Conservation (phyloP, 2,329 filamentous ascomycete species). For the Pseudogymnoascus sp. region DNA sequence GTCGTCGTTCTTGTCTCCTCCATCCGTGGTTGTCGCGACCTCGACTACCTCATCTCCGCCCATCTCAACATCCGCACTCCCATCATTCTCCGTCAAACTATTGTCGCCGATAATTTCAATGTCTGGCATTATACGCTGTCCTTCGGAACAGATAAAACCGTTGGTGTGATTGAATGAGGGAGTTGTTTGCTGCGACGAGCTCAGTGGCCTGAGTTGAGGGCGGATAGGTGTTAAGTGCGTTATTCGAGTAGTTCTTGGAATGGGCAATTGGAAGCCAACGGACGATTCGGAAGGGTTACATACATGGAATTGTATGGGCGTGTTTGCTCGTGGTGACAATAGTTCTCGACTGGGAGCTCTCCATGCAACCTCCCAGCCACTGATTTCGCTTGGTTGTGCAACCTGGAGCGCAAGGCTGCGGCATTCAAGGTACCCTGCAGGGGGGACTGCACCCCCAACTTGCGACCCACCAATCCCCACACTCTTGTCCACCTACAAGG, state of each 20-base stretch:
- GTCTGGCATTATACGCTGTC: conserved; percentile 18
- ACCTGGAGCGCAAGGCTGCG: not conserved
- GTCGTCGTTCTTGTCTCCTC: conserved; percentile 13
- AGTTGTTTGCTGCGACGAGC: not conserved
- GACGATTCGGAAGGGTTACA: not conserved
- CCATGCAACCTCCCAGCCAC: not conserved
- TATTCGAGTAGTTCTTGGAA: not conserved
- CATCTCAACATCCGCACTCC: conserved; percentile 23
- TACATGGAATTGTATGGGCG: not conserved
- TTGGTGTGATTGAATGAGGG: not conserved
- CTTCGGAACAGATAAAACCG: not conserved
- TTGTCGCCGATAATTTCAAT: conserved; percentile 14
- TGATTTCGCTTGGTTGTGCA: not conserved
- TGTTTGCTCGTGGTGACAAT: not conserved
- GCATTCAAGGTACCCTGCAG: not conserved
- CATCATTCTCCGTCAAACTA: conserved; percentile 11
- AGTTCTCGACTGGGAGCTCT: not conserved
- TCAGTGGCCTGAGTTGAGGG: not conserved
- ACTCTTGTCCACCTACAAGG: not conserved
- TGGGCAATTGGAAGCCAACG: not conserved
- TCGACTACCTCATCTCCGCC: conserved; percentile 21
- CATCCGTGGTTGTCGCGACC: conserved; percentile 15
- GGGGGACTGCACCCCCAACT: not conserved
- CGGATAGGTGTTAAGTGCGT: too few species aligned
- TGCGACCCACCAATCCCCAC: conserved; percentile 2